Base-by-base conservation (phyloP, 306 rosid genomes). In the Fragaria vesca region DNA sequence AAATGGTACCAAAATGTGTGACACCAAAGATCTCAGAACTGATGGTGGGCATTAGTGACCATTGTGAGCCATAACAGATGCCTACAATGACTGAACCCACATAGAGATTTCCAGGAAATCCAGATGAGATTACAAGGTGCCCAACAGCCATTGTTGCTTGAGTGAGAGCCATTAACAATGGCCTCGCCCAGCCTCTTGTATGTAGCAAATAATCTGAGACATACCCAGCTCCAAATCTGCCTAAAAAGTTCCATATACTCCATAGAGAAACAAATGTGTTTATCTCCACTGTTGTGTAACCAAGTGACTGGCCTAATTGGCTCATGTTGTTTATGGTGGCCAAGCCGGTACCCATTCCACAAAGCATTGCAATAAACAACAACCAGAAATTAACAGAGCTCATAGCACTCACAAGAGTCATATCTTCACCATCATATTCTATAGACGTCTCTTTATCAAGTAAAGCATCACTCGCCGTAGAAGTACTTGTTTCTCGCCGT, bases 201-300 rank as follows among this genome's bases (percentile, higher is more conserved):
- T 90, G 97, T 62, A 95, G 86, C 65, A 95, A 79, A 61, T 80
- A 88, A 84, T 95, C 98, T 0, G 98, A 95, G 45, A 87, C 28
- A 66, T 83, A 92, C 1, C 97, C 97, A 2, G 89, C 97, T 70
- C 97, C 98, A 30, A 94, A 87, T 52, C 98, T 96, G 43, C 98
- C 98, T 1, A 94, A 91, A 80, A 91, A 94, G 67, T 89, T 94
- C 98, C 98, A 92, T 87, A 92, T 89, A 75, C 97, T 92, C 98
- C 97, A 94, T 4, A 94, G 43, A 30, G 98, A 90, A 42, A 92
- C 97, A 74, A 94, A 79, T 18, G 87, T 88, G 36, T 79, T 81
- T 13, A 91, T 86, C 86, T 89, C 90, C 40, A 80, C 69, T 36
- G 85, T 75, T 58, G 85, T 87, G 77, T 92, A 94, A 26, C 92